phyloP scores from a whole-genome alignment of 2,329 filamentous ascomycete species.

The Stylonectria norvegica region DNA sequence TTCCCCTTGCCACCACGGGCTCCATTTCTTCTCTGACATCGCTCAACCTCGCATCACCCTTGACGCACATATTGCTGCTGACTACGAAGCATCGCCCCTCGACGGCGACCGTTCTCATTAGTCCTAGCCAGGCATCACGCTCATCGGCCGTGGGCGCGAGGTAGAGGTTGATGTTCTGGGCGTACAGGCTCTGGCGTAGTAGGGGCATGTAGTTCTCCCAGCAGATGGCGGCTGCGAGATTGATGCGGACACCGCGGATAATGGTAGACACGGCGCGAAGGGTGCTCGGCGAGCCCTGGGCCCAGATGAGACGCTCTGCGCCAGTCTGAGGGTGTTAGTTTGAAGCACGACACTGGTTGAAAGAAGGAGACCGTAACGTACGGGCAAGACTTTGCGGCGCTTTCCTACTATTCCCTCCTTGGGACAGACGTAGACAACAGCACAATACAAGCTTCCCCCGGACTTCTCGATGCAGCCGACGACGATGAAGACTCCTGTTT shows the following conservation, averaged over 20 bases:
- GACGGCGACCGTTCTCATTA: constrained; percentile 78
- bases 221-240: constrained; percentile 83
- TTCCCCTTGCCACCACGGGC: constrained; percentile 3
- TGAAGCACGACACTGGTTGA: constrained; percentile 3
- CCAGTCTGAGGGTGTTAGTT: constrained; percentile 54
- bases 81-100: constrained; percentile 86
- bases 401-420: constrained; percentile 72
- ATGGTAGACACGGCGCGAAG: constrained; percentile 74
- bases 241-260: constrained; percentile 75
- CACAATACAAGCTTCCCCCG: constrained; percentile 81
- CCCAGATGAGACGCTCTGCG: constrained; percentile 81
- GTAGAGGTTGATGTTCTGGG: constrained; percentile 88
- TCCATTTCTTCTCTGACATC: neutral
- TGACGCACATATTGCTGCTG: constrained; percentile 78
- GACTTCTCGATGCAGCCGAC: constrained; percentile 75
- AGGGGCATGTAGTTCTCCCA: constrained; percentile 98
- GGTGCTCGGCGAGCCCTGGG: constrained; percentile 75
- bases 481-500: constrained; percentile 79
- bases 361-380: constrained; percentile 37
- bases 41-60: constrained; percentile 18
- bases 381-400: constrained; percentile 87
- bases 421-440: constrained; percentile 78
- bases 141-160: constrained; percentile 86
- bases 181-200: constrained; percentile 76
- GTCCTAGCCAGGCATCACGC: constrained; percentile 73